Base-by-base conservation (phyloP, 352 stramenopile genomes). In the Peronospora destructor region DNA sequence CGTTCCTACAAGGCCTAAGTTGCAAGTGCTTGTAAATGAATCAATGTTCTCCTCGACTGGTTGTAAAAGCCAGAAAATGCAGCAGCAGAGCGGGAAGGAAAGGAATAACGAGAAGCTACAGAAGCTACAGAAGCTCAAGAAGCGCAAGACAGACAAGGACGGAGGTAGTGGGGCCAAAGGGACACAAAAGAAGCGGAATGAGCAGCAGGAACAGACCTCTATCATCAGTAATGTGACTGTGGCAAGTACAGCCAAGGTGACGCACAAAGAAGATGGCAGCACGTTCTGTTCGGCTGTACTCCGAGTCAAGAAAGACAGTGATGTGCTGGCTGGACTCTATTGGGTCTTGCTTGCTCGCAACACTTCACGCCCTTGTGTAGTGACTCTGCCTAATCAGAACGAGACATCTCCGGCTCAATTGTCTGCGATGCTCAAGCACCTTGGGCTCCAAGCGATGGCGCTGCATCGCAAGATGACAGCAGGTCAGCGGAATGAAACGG, bases 391-490 rank as follows among this genome's bases (percentile, higher is more conserved):
- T 2, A 85, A 68, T 45, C 56, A 55, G 7, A 16, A 54, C 7
- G 47, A 59, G 44, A 62, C 48, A 23, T 47, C 47, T 25, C 40
- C 63, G 0, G 50, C 70, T 34, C 45, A 67, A 17, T 32, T 91
- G 16, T 71, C 68, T 2, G 49, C 48, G 2, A 70, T 74, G 14
- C 45, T 87, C 23, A 75, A 75, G 49, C 68, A 82, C 45, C 38
- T 91, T 23, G 73, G 74, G 7, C 66, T 83, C 45, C 68, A 84
- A 36, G 62, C 71, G n/a, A 46, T 85, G n/a, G 54, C 74, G 14
- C 41, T 91, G 17, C 80, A 91, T 54, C 61, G 59, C 47, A 89
- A 89, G 51, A 89, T 88, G 70, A 72, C 75, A 0, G 29, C 56
- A 5, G 56, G 55, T 1, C 76, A 89, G 48, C 63, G 76, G 38